Evolutionary conservation across 2,329 filamentous ascomycete species (phyloP), one percentile per base, ranked within the genome.

Genomic region (Nigrospora osmanthi): DNA sequence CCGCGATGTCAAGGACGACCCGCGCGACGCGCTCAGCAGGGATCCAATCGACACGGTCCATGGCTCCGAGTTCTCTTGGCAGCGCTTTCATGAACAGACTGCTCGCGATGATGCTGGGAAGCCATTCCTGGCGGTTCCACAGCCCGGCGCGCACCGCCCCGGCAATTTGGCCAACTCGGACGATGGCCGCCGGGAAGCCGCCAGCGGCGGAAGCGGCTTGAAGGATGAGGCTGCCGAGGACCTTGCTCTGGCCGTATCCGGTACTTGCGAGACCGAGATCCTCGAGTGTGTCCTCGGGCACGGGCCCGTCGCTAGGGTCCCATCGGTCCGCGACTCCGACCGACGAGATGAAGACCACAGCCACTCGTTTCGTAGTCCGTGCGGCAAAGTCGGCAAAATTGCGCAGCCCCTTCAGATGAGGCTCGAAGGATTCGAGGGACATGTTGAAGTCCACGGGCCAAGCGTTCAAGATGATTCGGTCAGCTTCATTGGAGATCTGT

Each of bases 371-470:
- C 3, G 52, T 32, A 0, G 68, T 61, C 1, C 50, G 44, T 33
- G 56, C 49, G 10, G 64, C 62, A 35, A 72, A 64, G 45, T 71
- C 62, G 23, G 75, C 63, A 6, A 83, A 58, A 49, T 73, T 70
- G 7, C 72, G 68, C 42, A 80, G 67, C 4, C 71, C 68, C 3
- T 67, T 63, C 37, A 80, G 67, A 49, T 77, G 70, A 0, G 69
- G 63, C 51, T 73, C 69, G 46, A 79, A 80, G 0, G 67, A 73
- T 19, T 65, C 59, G 11, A 78, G 48, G 0, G 67, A 58, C 17
- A 76, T 67, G 54, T 72, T 77, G 55, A 71, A 75, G 56, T 76
- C 75, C 58, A 80, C 76, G 0, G 70, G 71, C 70, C 73, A 78
- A 6, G 74, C 73, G 49, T 75, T 78, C 58, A 80, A 76, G 43